A percentile compares a stretch with the other conserved stretches of the same genome.
phyloP scores from a whole-genome alignment of 345 rosid genomes.

The Balakata baccata region DNA sequence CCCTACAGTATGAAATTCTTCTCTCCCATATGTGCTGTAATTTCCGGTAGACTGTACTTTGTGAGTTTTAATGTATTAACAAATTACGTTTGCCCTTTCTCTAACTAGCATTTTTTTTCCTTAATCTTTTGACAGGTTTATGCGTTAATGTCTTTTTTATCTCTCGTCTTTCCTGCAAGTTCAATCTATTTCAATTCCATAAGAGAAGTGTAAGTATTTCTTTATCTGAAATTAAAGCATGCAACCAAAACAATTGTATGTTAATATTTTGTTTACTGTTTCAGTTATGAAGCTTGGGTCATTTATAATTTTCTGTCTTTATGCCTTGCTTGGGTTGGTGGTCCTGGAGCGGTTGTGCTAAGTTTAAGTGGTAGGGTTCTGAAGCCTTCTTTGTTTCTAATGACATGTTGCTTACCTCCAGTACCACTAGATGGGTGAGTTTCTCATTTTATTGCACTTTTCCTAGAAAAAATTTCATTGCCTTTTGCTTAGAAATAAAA shows the following conservation, averaged over 20 bases:
- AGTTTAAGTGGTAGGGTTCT: constrained; percentile 81
- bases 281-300: constrained; percentile 99
- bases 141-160: constrained; percentile 83
- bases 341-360: constrained; percentile 90
- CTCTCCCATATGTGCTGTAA: not conserved
- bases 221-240: not conserved
- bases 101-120: not conserved
- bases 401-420: constrained; percentile 94
- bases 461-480: not conserved
- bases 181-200: constrained; percentile 91
- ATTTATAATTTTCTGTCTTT: constrained; percentile 85
- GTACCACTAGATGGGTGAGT: constrained; percentile 87
- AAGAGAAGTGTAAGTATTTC: constrained; percentile 82
- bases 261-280: constrained; percentile 17
- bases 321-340: constrained; percentile 99
- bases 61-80: not conserved
- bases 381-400: constrained; percentile 75
- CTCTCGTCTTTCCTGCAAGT: constrained; percentile 67
- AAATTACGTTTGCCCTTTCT: not conserved
- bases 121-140: constrained; percentile 54
- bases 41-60: not conserved
- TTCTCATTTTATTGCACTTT: constrained; percentile 1
- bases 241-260: not conserved
- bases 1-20: not conserved
- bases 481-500: not conserved